Conservation (phyloP, 768 basidiomycete species). For the Epithele typhae region DNA sequence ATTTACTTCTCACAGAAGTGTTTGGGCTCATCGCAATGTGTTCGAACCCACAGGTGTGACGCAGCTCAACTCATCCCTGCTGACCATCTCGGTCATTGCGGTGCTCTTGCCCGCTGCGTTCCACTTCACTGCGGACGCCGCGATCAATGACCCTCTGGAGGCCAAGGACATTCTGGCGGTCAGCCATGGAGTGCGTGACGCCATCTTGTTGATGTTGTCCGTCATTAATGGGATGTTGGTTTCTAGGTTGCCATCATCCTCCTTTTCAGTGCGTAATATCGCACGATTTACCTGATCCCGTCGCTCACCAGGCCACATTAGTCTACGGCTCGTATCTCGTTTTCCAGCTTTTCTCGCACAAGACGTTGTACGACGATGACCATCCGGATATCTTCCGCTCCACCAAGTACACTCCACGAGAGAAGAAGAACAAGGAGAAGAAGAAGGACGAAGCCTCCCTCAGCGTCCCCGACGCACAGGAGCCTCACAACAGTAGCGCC, state of each 20-base stretch:
- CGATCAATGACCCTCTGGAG: slow-evolving; percentile 30
- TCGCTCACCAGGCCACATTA: slow-evolving; percentile 25
- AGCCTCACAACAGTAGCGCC: slow-evolving; percentile 6
- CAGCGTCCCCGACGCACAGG: background rate
- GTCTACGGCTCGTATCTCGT: slow-evolving; percentile 49
- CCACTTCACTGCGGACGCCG: slow-evolving; percentile 44
- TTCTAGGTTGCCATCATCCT: slow-evolving; percentile 47
- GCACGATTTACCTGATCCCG: background rate
- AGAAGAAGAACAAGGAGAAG: slow-evolving; percentile 13
- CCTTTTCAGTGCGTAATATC: slow-evolving; percentile 39
- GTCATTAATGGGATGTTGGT: background rate
- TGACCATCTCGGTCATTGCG: slow-evolving; percentile 77
- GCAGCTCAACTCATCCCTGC: slow-evolving; percentile 70
- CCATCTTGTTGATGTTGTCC: too few relatives aligned
- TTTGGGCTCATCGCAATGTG: background rate
- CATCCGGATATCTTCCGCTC: slow-evolving; percentile 20
- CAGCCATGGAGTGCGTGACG: slow-evolving; percentile 44
- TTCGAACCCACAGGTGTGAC: slow-evolving; percentile 39
- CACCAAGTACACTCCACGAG: slow-evolving; percentile 15
- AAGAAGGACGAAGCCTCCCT: background rate
- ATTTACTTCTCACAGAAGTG: background rate
- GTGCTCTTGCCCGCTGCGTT: slow-evolving; percentile 79
- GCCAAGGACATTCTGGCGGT: slow-evolving; percentile 40
- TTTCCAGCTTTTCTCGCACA: slow-evolving; percentile 56
- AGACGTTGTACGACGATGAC: slow-evolving; percentile 42